phyloP scores from a whole-genome alignment of 257 asterid genomes.

The Solanum megistacrolobum region DNA sequence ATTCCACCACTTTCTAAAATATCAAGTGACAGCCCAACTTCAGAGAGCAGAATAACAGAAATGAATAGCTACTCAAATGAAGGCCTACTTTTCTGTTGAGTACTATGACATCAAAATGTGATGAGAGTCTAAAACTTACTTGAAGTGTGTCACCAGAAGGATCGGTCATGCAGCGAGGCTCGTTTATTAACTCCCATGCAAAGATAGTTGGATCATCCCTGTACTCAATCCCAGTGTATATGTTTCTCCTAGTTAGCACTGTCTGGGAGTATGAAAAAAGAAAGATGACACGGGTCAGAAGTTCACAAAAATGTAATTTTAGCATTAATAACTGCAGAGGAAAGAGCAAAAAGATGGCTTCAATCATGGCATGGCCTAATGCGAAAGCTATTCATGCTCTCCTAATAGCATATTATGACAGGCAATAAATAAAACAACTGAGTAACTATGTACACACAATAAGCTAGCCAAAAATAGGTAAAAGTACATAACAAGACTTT shows the following conservation, averaged over 20 bases:
- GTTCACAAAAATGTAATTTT: neutral
- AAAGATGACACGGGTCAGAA: neutral
- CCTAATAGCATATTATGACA: neutral
- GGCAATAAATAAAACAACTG: neutral
- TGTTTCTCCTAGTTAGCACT: constrained; percentile 19
- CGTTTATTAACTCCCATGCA: constrained; percentile 33
- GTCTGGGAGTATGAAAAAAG: constrained; percentile 4
- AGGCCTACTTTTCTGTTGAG: neutral
- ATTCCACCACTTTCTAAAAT: neutral
- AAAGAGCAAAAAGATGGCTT: neutral
- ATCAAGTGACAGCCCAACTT: neutral
- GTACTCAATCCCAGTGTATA: constrained; percentile 16
- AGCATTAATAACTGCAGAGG: neutral
- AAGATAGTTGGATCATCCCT: constrained; percentile 29
- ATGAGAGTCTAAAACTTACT: constrained; percentile 25
- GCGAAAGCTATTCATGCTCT: neutral
- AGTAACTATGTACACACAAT: neutral
- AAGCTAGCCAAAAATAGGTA: neutral
- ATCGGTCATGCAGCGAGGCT: constrained; percentile 51
- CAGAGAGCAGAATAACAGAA: neutral
- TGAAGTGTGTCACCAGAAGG: constrained; percentile 96
- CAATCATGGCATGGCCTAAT: neutral
- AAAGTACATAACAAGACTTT: neutral
- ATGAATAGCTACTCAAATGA: neutral
- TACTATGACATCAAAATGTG: neutral